A percentile compares a stretch with the other conserved stretches of the same genome.
phyloP scores from a whole-genome alignment of 2,329 filamentous ascomycete genomes.

The Neoscytalidium dimidiatum region DNA sequence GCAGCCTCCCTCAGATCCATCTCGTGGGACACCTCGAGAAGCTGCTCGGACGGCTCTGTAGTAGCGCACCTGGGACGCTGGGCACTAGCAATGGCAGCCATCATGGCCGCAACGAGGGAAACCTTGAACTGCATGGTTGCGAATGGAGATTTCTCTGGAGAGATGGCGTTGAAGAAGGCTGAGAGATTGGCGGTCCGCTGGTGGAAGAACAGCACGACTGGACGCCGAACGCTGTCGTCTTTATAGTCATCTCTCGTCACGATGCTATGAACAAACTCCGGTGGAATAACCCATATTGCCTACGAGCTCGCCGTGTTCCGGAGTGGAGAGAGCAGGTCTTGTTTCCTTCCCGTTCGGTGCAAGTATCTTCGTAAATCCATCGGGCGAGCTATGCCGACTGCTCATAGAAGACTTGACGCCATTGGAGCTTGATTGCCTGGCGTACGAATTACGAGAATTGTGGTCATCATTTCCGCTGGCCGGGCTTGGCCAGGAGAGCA shows the following conservation, averaged over 20 bases:
- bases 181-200: neutral
- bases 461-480: neutral
- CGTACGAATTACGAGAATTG: neutral
- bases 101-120: neutral
- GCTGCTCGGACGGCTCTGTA: neutral
- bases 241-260: neutral
- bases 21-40: neutral
- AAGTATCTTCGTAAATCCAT: neutral
- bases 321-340: neutral
- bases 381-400: neutral
- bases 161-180: neutral
- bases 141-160: too few species aligned
- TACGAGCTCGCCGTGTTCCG: neutral
- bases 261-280: neutral
- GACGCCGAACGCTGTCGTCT: neutral
- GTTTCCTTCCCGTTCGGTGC: neutral
- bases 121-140: constrained; percentile 5
- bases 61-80: neutral
- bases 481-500: neutral
- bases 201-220: neutral
- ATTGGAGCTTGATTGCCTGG: neutral
- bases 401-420: neutral
- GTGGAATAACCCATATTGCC: neutral
- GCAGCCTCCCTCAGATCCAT: neutral
- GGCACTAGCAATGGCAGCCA: neutral